Evolutionary conservation across 2,329 filamentous ascomycete genomes (phyloP), one percentile per base, ranked within the genome.

Genomic region (Apiospora koreana): DNA sequence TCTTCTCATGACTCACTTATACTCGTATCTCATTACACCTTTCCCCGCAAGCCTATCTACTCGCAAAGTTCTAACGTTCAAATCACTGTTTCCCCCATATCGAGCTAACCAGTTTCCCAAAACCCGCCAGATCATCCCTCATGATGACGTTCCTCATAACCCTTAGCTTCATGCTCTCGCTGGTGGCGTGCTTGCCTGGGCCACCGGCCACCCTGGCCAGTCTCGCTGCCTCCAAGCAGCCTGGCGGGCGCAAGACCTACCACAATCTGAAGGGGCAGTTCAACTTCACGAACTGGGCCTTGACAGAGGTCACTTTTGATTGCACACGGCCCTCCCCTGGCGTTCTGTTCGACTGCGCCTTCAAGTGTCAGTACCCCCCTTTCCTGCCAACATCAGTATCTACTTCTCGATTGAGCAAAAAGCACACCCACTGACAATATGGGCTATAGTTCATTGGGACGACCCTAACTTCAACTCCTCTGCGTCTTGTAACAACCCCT

Each of bases 401-500:
- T 16, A 43, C 41, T 43, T 43, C 14, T 16, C 41, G 14, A 42
- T 14, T 25, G 7, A 8, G 14, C 16, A 14, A 43, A 10, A 28
- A 23, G 18, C 9, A n/a, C 16, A 21, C 8, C 3, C 3, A 31
- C 43, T 68, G 9, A 58, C 3, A 62, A 18, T 25, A 16, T 28
- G 3, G 16, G 6, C 4, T 1, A 38, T 21, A 71, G 70, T 71
- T 28, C 54, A 67, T 8, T 71, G 70, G 70, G 35, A 70, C 23
- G 70, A 71, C 25, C 68, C 66, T 7, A 71, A 71, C 70, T 71
- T 65, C 66, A 66, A 71, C n/a, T 41, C 69, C 6, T 68, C 68
- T 23, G 41, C 69, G 14, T 41, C 43, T 31, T 77, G 76, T 71
- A 58, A 71, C 12, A 69, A 71, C 38, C 43, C 50, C 16, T 77